Evolutionary conservation across 305 asterid genomes (phyloP), one percentile per base, ranked within the genome.

Genomic region (Stenogyne calaminthoides): DNA sequence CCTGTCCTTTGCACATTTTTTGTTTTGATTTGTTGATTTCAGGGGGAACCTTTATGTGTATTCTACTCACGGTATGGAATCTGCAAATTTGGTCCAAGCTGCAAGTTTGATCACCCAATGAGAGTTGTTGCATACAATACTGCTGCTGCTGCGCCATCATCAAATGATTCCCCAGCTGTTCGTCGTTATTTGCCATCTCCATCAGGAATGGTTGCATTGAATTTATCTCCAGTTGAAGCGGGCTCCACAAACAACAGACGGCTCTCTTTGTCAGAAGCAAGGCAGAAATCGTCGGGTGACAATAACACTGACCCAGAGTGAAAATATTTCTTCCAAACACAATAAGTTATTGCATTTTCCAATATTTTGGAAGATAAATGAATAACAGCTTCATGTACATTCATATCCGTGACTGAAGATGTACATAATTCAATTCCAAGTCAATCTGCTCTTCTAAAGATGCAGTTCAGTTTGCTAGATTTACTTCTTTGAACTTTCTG

Each of bases 51-150:
- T 61, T 64, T 92, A 77, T 95, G 99, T 76, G 89, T 88, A 69
- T 95, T 95, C 90, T 95, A 95, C 84, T 91, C 99, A 70, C 86
- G 97, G 64, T 95, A 92, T 71, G 97, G 98, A 70, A 92, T 93
- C 75, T 95, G 99, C 92, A 95, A 95, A 81, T 95, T 95, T 83
- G 99, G 98, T 67, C 97, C 97, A 75, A 92, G 98, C 85, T 95
- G 99, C 97, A 95, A 92, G 86, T 95, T 88, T 86, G 97, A 95
- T 83, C 99, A 95, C 82, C 98, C 99, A 15, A 93, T 92, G 99
- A 85, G 87, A 46, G 92, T 88, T 72, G 86, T 88, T 76, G 79
- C 92, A 15, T 88, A 90, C 84, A 84, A 86, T 74, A 74, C 87
- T 0, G 83, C 92, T 42, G 79, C 91, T 1, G 83, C 92, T 42